Evolutionary conservation across 1,139 yeast species (phyloP).

Genomic region (Geotrichum fermentans): DNA sequence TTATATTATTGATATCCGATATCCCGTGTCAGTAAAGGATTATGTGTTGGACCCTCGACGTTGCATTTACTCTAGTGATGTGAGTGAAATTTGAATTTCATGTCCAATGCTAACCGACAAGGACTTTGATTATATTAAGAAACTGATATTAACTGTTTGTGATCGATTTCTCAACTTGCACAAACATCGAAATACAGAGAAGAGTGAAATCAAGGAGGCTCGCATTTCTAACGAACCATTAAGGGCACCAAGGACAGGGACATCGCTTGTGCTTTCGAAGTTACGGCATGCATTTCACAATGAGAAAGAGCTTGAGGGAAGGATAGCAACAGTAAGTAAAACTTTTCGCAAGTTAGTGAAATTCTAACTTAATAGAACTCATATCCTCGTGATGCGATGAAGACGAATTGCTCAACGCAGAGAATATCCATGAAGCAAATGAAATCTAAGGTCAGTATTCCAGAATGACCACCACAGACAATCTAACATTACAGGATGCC

Average conservation of each 20-base stretch:
- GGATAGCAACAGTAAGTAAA: conserved; percentile 3
- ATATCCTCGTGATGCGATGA: too few species aligned
- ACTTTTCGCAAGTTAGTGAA: too few species aligned
- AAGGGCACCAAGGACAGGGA: not conserved
- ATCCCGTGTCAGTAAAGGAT: conserved; percentile 39
- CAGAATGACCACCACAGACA: not conserved
- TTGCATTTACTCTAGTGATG: conserved; percentile 25
- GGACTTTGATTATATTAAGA: conserved; percentile 15
- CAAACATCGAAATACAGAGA: not conserved
- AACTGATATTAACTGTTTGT: conserved; percentile 8
- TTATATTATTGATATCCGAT: conserved; percentile 39
- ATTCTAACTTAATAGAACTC: too few species aligned
- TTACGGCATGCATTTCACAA: conserved; percentile 10
- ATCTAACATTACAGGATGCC: not conserved
- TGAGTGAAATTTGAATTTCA: too few species aligned
- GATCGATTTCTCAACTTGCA: conserved; percentile 12
- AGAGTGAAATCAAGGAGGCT: not conserved
- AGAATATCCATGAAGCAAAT: conserved; percentile 6
- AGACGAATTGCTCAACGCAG: too few species aligned
- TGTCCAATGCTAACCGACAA: not conserved
- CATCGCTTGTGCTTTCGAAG: conserved; percentile 5
- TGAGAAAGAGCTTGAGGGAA: conserved; percentile 3
- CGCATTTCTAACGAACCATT: not conserved
- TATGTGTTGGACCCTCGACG: conserved; percentile 45
- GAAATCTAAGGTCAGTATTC: not conserved